A percentile compares a stretch with the other conserved stretches of the same genome.
Evolutionary conservation across 1,284 basidiomycete genomes (phyloP).

Genomic region (Heterobasidion occidentale): DNA sequence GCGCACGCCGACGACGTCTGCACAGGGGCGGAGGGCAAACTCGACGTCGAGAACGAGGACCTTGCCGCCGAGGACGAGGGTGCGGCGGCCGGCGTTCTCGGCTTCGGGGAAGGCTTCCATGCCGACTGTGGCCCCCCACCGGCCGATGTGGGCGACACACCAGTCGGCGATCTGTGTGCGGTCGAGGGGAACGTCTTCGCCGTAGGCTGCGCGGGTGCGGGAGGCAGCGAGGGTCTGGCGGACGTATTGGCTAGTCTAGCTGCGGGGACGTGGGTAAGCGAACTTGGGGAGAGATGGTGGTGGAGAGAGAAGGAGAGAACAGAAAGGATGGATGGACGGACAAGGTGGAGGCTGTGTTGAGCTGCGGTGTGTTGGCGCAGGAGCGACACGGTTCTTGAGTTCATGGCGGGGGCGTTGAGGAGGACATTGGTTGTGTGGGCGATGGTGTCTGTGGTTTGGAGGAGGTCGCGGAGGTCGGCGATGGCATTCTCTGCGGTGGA

Average conservation of each 20-base stretch:
- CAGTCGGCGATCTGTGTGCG: constrained; percentile 36
- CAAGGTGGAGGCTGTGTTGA: constrained; percentile 38
- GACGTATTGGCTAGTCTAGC: constrained; percentile 42
- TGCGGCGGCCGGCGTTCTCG: constrained; percentile 39
- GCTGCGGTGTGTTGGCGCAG: constrained; percentile 55
- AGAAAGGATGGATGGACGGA: constrained; percentile 20
- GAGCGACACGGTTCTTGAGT: constrained; percentile 58
- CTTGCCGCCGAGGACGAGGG: constrained; percentile 63
- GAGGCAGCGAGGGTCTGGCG: constrained; percentile 35
- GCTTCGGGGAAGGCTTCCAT: constrained; percentile 68
- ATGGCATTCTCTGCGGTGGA: constrained; percentile 32
- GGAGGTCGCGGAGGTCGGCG: constrained; percentile 37
- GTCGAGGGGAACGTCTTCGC: constrained; percentile 54
- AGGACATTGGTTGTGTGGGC: constrained; percentile 46
- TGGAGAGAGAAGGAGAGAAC: constrained; percentile 9
- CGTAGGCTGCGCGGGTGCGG: constrained; percentile 39
- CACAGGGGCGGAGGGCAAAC: constrained; percentile 34
- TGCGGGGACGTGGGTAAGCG: constrained; percentile 19
- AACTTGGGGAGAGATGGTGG: neutral
- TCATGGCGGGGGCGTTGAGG: constrained; percentile 33
- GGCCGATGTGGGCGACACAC: constrained; percentile 47
- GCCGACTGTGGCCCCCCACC: constrained; percentile 53
- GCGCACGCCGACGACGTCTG: constrained; percentile 50
- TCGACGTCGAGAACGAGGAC: constrained; percentile 72
- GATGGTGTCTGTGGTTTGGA: constrained; percentile 43